Evolutionary conservation across 179 eudicot species (phyloP).

Genomic region (Beta lomatogona): DNA sequence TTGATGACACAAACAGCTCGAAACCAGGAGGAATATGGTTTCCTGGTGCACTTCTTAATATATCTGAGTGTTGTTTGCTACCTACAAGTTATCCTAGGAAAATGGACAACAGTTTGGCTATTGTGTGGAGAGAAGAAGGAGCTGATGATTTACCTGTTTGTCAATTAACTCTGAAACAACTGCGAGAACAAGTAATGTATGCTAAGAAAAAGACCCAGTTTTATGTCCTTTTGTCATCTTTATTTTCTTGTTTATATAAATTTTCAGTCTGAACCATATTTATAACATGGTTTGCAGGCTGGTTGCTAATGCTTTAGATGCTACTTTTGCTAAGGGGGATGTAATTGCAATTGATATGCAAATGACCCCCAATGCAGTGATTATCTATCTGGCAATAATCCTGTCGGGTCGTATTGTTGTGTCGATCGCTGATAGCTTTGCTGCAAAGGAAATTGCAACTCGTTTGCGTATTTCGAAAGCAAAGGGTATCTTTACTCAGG

Average conservation of each 20-base stretch:
- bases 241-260: background rate
- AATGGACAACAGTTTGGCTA: slow-evolving; percentile 59
- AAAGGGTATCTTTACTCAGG: slow-evolving; percentile 94
- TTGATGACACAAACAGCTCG: slow-evolving; percentile 63
- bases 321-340: slow-evolving; percentile 72
- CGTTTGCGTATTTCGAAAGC: slow-evolving; percentile 85
- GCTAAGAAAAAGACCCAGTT: slow-evolving; percentile 6
- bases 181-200: slow-evolving; percentile 90
- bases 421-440: slow-evolving; percentile 95
- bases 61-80: slow-evolving; percentile 79
- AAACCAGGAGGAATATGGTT: slow-evolving; percentile 87
- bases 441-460: slow-evolving; percentile 78
- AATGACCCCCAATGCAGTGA: slow-evolving; percentile 83
- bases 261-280: background rate
- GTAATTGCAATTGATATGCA: slow-evolving; percentile 97
- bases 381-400: slow-evolving; percentile 81
- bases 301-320: slow-evolving; percentile 82
- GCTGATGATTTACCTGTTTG: slow-evolving; percentile 57
- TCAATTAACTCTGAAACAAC: slow-evolving; percentile 58
- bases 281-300: slow-evolving; percentile 44
- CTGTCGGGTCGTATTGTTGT: slow-evolving; percentile 82
- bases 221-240: background rate
- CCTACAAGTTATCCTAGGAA: slow-evolving; percentile 54
- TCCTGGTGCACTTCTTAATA: slow-evolving; percentile 79
- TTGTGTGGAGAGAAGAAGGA: slow-evolving; percentile 83